phyloP scores from a whole-genome alignment of 768 basidiomycete species.

The Rhodotorula taiwanensis region DNA sequence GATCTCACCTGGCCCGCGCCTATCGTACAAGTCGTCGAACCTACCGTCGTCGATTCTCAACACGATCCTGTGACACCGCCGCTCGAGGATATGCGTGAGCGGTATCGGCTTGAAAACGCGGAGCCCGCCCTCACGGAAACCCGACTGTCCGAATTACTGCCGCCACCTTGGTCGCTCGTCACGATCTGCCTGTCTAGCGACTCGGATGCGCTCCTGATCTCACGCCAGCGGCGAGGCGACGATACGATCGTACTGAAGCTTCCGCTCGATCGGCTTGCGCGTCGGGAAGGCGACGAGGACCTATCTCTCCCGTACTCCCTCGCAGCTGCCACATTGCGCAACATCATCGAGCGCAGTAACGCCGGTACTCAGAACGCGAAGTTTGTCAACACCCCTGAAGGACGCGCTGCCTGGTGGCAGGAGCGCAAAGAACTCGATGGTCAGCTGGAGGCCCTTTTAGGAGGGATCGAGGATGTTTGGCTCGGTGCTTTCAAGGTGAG shows the following conservation, averaged over 20 bases:
- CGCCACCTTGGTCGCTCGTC: slow-evolving; percentile 72
- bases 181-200: slow-evolving; percentile 78
- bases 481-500: slow-evolving; percentile 95
- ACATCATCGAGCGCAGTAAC: slow-evolving; percentile 75
- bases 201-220: slow-evolving; percentile 71
- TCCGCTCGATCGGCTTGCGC: slow-evolving; percentile 66
- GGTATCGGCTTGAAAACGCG: slow-evolving; percentile 51
- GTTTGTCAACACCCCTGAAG: slow-evolving; percentile 61
- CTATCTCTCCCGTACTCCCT: slow-evolving; percentile 63
- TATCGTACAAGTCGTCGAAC: too few species aligned
- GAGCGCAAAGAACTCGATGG: slow-evolving; percentile 67
- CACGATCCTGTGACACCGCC: not conserved
- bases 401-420: slow-evolving; percentile 77
- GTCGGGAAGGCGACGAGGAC: slow-evolving; percentile 66
- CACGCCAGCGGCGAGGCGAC: slow-evolving; percentile 60
- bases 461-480: slow-evolving; percentile 92
- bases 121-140: slow-evolving; percentile 26
- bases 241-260: slow-evolving; percentile 77
- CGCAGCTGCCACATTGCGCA: slow-evolving; percentile 64
- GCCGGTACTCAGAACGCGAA: slow-evolving; percentile 66
- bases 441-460: slow-evolving; percentile 64
- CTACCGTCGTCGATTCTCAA: slow-evolving; percentile 39
- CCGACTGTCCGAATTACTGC: slow-evolving; percentile 53
- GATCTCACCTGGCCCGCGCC: slow-evolving; percentile 67
- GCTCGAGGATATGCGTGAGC: slow-evolving; percentile 51